These are phyloP conservation scores for Ascocoryne sarcoides DNA, from an alignment of 2,329 filamentous ascomycete species.

Conservation along the genomic window DNA sequence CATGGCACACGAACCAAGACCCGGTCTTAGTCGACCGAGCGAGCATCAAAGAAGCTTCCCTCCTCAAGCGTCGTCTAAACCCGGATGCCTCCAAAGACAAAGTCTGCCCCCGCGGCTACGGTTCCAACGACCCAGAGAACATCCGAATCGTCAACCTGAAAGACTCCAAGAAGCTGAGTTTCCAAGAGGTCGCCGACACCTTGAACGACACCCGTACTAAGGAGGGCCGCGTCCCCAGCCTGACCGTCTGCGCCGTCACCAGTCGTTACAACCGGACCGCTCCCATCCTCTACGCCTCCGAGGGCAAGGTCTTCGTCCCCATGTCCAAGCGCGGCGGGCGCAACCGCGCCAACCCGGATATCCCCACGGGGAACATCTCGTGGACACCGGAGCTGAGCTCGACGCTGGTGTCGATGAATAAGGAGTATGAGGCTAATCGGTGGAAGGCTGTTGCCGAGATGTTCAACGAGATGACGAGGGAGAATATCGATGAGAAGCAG, in stretches of 20 bases:
- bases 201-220: slow-evolving; percentile 19
- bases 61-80: no score
- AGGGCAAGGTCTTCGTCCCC: slow-evolving; percentile 21
- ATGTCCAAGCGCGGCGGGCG: slow-evolving; percentile 14
- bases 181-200: slow-evolving; percentile 15
- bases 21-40: slow-evolving; percentile 12
- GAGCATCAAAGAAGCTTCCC: slow-evolving; percentile 16
- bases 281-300: slow-evolving; percentile 22
- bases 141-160: slow-evolving; percentile 25
- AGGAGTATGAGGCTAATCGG: slow-evolving; percentile 14
- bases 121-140: slow-evolving; percentile 27
- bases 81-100: no score
- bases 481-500: no score
- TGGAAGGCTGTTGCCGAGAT: slow-evolving; percentile 16
- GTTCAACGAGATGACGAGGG: slow-evolving; percentile 11
- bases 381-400: slow-evolving; percentile 18
- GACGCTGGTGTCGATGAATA: slow-evolving; percentile 11
- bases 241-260: slow-evolving; percentile 19
- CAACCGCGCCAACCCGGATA: background rate
- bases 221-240: slow-evolving; percentile 12
- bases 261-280: slow-evolving; percentile 27
- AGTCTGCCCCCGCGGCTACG: slow-evolving; percentile 22
- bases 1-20: slow-evolving; percentile 16
- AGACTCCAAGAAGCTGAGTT: slow-evolving; percentile 16
- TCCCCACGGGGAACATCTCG: background rate